These are phyloP conservation scores for Madurella mycetomatis DNA, from an alignment of 2,329 filamentous ascomycete genomes.

Conservation along the genomic window DNA sequence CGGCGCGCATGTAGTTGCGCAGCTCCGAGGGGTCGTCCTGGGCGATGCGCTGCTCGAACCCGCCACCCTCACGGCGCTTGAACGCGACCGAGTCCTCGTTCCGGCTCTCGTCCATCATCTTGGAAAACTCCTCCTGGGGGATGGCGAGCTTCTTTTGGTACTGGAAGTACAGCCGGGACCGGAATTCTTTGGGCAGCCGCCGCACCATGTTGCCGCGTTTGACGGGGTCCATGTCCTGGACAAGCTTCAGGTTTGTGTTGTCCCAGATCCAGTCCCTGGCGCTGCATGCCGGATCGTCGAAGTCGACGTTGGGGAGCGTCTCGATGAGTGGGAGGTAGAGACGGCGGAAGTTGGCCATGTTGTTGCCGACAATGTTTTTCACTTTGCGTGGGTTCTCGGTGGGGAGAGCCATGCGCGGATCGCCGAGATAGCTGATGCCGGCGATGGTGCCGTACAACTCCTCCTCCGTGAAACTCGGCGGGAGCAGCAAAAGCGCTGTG, in stretches of 20 bases:
- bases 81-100: conserved; percentile 68
- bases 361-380: conserved; percentile 86
- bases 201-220: conserved; percentile 96
- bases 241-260: conserved; percentile 59
- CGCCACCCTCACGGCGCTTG: conserved; percentile 69
- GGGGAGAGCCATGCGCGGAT: conserved; percentile 89
- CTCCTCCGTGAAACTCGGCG: conserved; percentile 76
- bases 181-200: conserved; percentile 79
- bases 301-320: conserved; percentile 82
- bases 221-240: conserved; percentile 88
- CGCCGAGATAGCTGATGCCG: conserved; percentile 87
- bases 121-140: conserved; percentile 74
- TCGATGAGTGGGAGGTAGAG: conserved; percentile 87
- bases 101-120: conserved; percentile 72
- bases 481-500: conserved; percentile 81
- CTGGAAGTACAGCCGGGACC: conserved; percentile 86
- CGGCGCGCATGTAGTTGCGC: conserved; percentile 63
- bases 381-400: conserved; percentile 92
- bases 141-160: conserved; percentile 90
- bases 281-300: conserved; percentile 59
- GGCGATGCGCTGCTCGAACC: conserved; percentile 83
- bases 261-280: conserved; percentile 61
- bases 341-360: conserved; percentile 84
- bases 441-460: conserved; percentile 89
- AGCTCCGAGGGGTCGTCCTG: conserved; percentile 62